Evolutionary conservation across 1,284 basidiomycete species (phyloP), one percentile per base, ranked within the genome.

Genomic region (Phylloboletellus chloephorus): DNA sequence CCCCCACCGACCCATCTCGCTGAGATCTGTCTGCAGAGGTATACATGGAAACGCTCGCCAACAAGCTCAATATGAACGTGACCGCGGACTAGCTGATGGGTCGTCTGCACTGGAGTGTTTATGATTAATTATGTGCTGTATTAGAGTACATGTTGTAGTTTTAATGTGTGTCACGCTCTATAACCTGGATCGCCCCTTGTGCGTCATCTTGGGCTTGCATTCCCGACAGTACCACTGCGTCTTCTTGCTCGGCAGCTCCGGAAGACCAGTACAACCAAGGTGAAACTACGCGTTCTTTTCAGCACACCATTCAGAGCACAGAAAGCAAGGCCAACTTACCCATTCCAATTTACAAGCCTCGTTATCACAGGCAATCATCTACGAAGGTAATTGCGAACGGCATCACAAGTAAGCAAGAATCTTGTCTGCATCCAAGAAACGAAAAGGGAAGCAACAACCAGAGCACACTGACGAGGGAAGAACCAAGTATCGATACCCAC

Each of bases 361-460:
- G 48, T 74, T 74, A 57, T 92, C 89, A 54, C 88, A 92, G 3
- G 68, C 88, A 47, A 92, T 79, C 89, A 92, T 91, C 86, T 89
- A 50, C 34, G 33, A 28, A 39, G 15, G 16, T 20, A 44, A 32
- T 48, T n/a, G 23, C 16, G 31, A 50, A 16, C 22, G 36, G 7
- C 15, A 26, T 22, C 23, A 25, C 37, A 7, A 31, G 17, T 24
- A 30, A 56, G 49, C 22, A 24, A 33, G 8, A 22, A 3, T 15
- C 13, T 15, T 11, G 7, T 25, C 15, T 17, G 20, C 21, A 47
- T 22, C 12, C 23, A 38, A 31, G 43, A 46, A 38, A 26, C 9
- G 12, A 26, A 5, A 17, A 16, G 28, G 29, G 9, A 32, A 34
- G 37, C 4, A 40, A 36, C 16, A 16, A 31, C 20, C 12, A 13